Evolutionary conservation across 2,329 filamentous ascomycete species (phyloP).

Genomic region (Nannizzia gypsea): DNA sequence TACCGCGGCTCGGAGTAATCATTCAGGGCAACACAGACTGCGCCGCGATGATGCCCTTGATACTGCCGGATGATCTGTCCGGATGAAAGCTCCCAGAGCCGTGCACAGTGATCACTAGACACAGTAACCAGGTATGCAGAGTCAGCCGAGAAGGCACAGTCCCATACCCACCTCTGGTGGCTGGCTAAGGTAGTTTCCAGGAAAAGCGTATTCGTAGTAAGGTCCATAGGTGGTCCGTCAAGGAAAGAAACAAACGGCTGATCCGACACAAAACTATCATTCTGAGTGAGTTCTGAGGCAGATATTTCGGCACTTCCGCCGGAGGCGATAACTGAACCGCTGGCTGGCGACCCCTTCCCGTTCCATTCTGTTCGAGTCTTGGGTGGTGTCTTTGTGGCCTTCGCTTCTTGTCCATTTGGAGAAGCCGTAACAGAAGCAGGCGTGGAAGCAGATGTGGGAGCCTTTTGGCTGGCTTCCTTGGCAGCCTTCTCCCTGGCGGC

Average conservation of each 20-base stretch:
- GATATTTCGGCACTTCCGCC: neutral
- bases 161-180: slow-evolving; percentile 95
- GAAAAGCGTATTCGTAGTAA: slow-evolving; percentile 48
- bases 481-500: slow-evolving; percentile 10
- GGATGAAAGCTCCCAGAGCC: slow-evolving; percentile 76
- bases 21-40: slow-evolving; percentile 85
- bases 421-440: neutral
- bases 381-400: neutral
- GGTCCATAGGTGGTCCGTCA: slow-evolving; percentile 32
- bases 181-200: slow-evolving; percentile 78
- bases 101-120: slow-evolving; percentile 84
- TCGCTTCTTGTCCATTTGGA: neutral
- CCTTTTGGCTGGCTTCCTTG: neutral
- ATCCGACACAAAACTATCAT: slow-evolving; percentile 10
- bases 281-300: slow-evolving; percentile 11
- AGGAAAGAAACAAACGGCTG: slow-evolving; percentile 25
- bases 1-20: slow-evolving; percentile 51
- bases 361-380: slow-evolving; percentile 5
- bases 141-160: slow-evolving; percentile 89
- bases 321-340: neutral
- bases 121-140: slow-evolving; percentile 87
- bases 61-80: slow-evolving; percentile 90
- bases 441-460: too few relatives aligned
- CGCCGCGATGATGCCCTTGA: slow-evolving; percentile 83
- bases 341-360: neutral